phyloP scores from a whole-genome alignment of 2,329 filamentous ascomycete species.

The Cryphonectria japonica region DNA sequence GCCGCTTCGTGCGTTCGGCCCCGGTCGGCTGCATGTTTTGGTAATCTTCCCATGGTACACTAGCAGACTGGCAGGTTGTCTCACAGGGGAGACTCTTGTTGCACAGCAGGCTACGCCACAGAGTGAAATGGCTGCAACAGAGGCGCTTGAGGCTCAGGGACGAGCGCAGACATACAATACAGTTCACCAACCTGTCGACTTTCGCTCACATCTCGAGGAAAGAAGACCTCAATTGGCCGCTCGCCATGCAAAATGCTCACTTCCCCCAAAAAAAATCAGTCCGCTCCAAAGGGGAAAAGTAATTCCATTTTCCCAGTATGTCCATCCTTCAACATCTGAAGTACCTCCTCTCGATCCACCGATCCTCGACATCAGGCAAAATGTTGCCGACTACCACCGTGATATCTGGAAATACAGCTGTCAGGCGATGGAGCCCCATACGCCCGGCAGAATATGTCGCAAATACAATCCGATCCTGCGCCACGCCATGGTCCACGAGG shows the following conservation, averaged over 20 bases:
- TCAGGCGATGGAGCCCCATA: slow-evolving; percentile 80
- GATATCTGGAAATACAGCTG: slow-evolving; percentile 86
- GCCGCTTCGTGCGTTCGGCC: slow-evolving; percentile 11
- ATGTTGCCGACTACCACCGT: slow-evolving; percentile 84
- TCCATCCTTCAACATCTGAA: slow-evolving; percentile 75
- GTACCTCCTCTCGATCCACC: slow-evolving; percentile 90
- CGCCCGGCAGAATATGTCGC: slow-evolving; percentile 90
- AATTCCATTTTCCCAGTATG: too few relatives aligned
- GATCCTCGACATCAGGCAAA: slow-evolving; percentile 78
- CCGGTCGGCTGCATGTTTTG: not conserved
- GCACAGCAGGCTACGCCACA: slow-evolving; percentile 1
- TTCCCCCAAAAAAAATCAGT: not conserved
- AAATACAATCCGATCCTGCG: slow-evolving; percentile 82
- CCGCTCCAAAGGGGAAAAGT: not conserved
- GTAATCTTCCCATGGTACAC: not conserved
- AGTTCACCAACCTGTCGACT: not conserved
- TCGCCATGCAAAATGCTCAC: slow-evolving; percentile 23
- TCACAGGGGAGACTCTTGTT: not conserved
- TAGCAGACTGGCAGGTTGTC: not conserved
- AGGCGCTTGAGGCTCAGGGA: not conserved
- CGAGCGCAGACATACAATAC: not conserved
- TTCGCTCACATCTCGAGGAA: not conserved
- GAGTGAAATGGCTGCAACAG: not conserved
- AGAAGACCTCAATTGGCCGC: not conserved
- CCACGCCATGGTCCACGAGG: slow-evolving; percentile 90